Evolutionary conservation across 2,329 filamentous ascomycete species (phyloP).

Genomic region (Cercospora sp.): DNA sequence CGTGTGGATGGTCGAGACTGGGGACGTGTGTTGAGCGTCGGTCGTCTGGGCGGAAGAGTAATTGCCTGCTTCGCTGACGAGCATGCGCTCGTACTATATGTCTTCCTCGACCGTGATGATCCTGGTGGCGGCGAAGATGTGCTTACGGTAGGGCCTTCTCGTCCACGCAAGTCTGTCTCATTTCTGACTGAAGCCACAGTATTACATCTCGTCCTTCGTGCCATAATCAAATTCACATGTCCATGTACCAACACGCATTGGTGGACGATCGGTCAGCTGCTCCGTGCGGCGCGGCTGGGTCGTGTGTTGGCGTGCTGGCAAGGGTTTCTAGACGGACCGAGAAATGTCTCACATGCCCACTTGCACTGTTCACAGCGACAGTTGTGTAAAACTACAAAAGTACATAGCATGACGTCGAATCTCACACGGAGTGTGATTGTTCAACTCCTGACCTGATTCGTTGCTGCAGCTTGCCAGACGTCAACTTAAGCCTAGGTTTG

Average conservation of each 20-base stretch:
- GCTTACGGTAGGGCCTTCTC: constrained; percentile 61
- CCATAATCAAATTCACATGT: constrained; percentile 14
- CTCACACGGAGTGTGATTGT: not conserved
- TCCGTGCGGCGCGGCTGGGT: not conserved
- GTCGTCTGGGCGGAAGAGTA: constrained; percentile 81
- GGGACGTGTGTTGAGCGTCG: constrained; percentile 91
- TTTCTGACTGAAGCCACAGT: constrained; percentile 43
- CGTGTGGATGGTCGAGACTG: constrained; percentile 92
- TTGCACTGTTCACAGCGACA: not conserved
- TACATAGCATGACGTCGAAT: not conserved
- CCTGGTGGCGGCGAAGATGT: constrained; percentile 70
- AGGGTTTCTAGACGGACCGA: not conserved
- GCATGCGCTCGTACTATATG: constrained; percentile 78
- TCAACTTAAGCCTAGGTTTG: not conserved
- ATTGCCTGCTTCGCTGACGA: constrained; percentile 88
- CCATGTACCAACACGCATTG: not conserved
- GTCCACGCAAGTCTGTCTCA: not conserved
- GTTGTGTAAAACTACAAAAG: not conserved
- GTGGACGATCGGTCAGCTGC: constrained; percentile 4
- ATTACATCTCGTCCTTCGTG: constrained; percentile 59
- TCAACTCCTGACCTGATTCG: not conserved
- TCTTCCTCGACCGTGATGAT: constrained; percentile 73
- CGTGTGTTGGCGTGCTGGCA: constrained; percentile 5
- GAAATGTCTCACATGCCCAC: constrained; percentile 15
- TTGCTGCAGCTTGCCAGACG: not conserved